Conservation (phyloP, 352 stramenopile species). For the Phytophthora multivora region DNA sequence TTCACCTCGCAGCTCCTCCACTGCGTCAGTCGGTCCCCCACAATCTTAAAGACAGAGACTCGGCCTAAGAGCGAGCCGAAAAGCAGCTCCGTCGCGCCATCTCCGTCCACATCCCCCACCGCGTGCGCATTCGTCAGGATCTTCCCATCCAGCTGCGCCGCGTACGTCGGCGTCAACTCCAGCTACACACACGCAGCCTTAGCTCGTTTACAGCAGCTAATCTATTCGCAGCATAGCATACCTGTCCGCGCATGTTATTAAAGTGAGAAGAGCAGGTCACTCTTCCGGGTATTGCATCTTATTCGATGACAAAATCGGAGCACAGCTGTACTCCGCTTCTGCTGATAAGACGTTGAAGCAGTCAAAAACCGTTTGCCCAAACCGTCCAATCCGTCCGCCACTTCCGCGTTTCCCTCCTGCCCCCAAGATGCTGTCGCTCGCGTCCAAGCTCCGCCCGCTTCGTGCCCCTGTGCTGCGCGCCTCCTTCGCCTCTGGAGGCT, state of each 20-base stretch:
- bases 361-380: constrained; percentile 2
- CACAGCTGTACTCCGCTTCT: background rate
- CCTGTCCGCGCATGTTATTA: constrained; percentile 33
- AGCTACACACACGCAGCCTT: constrained; percentile 40
- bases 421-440: constrained; percentile 18
- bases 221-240: constrained; percentile 1
- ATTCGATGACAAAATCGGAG: background rate
- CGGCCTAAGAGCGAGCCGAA: constrained; percentile 67
- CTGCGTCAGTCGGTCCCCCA: constrained; percentile 51
- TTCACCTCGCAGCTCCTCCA: constrained; percentile 67
- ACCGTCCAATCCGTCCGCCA: background rate
- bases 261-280: background rate
- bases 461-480: background rate
- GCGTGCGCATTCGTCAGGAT: constrained; percentile 74
- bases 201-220: background rate
- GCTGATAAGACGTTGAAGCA: constrained; percentile 9
- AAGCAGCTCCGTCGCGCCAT: constrained; percentile 67
- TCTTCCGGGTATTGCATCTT: background rate
- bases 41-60: constrained; percentile 77
- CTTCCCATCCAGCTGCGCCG: constrained; percentile 64
- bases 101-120: constrained; percentile 66
- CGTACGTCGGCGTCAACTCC: constrained; percentile 68
- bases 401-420: constrained; percentile 16
- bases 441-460: constrained; percentile 14
- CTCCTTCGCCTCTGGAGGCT: constrained; percentile 21